Evolutionary conservation across 1,284 basidiomycete species (phyloP).

Genomic region (Heterobasidion parviporum): DNA sequence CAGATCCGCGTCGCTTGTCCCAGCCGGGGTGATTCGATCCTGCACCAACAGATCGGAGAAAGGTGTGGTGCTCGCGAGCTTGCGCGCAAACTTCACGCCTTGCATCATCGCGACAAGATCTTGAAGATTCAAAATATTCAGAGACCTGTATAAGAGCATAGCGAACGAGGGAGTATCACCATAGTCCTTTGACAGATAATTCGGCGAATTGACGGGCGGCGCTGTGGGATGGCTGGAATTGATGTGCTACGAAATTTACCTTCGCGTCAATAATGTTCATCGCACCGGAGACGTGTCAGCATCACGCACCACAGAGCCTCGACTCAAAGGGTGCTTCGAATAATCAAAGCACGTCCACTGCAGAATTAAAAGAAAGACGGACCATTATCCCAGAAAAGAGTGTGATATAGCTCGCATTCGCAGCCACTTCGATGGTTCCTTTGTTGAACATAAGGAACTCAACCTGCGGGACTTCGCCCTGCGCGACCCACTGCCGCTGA

Average conservation of each 20-base stretch:
- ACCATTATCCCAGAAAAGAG: constrained; percentile 1
- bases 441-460: constrained; percentile 3
- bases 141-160: not conserved
- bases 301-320: constrained; percentile 3
- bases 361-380: not conserved
- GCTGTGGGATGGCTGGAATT: constrained; percentile 1
- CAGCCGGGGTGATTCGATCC: no score
- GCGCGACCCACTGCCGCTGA: constrained; percentile 3
- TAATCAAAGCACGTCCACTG: not conserved
- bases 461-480: constrained; percentile 2
- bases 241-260: constrained; percentile 1
- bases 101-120: no score
- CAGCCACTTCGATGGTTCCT: not conserved
- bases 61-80: no score
- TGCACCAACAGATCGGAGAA: no score
- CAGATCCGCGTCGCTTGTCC: no score
- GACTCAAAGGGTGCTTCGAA: constrained; percentile 5
- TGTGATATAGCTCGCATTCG: constrained; percentile 5
- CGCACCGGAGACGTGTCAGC: not conserved
- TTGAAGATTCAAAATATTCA: no score
- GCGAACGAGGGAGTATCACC: not conserved
- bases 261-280: not conserved
- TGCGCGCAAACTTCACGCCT: no score
- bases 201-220: constrained; percentile 2
- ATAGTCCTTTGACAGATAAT: constrained; percentile 2